Percentiles rank a stretch among this genome's conserved stretches.
Conservation (phyloP, 495 filamentous ascomycete species). For the Entonaema liquescens region DNA sequence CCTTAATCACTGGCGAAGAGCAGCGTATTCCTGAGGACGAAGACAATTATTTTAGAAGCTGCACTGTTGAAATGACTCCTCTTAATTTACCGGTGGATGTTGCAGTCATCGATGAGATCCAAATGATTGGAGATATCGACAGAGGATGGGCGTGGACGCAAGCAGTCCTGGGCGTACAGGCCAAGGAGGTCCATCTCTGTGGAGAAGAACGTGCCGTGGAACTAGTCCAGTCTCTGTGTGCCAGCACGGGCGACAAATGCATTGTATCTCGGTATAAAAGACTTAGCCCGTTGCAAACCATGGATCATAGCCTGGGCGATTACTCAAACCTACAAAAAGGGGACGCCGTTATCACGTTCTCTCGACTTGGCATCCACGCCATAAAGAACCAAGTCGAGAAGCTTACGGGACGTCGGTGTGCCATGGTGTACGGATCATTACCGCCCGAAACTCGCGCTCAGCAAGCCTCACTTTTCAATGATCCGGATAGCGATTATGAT, state of each 20-base stretch:
- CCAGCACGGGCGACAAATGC: constrained; percentile 81
- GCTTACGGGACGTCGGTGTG: constrained; percentile 77
- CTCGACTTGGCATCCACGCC: constrained; percentile 79
- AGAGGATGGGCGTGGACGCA: constrained; percentile 98
- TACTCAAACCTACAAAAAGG: constrained; percentile 78
- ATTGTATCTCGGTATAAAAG: constrained; percentile 83
- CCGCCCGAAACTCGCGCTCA: constrained; percentile 92
- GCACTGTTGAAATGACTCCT: constrained; percentile 96
- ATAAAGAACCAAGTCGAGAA: constrained; percentile 81
- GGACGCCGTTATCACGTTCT: constrained; percentile 89
- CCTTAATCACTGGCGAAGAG: constrained; percentile 93
- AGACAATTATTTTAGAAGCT: constrained; percentile 70
- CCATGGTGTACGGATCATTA: constrained; percentile 90
- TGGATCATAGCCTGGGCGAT: constrained; percentile 67
- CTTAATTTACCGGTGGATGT: constrained; percentile 77
- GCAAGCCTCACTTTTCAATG: constrained; percentile 92
- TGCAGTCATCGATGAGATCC: constrained; percentile 97
- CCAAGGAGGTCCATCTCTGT: constrained; percentile 90
- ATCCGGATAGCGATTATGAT: constrained; percentile 93
- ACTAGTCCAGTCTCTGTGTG: constrained; percentile 80
- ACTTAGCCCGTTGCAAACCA: constrained; percentile 77
- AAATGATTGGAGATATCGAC: constrained; percentile 85
- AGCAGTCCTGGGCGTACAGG: constrained; percentile 85
- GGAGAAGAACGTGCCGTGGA: constrained; percentile 86
- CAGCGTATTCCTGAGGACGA: constrained; percentile 64